phyloP scores from a whole-genome alignment of 176 grass and related monocot genomes.

The Bromus sterilis region DNA sequence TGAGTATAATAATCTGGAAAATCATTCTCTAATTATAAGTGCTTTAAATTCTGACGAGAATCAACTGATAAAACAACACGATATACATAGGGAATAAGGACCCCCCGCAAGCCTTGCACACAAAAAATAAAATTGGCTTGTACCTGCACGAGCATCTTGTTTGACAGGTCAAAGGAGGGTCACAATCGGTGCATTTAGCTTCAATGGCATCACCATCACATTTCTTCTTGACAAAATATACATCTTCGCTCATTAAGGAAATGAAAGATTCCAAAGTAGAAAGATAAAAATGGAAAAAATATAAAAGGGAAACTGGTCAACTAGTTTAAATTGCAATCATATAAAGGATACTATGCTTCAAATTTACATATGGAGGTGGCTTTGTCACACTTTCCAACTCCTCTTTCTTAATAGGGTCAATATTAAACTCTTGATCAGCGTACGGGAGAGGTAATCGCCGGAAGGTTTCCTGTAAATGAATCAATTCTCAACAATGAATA shows the following conservation, averaged over 20 bases:
- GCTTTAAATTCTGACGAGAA: not conserved
- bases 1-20: not conserved
- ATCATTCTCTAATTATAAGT: not conserved
- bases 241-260: conserved; percentile 47
- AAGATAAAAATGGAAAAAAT: not conserved
- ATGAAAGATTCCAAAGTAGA: not conserved
- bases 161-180: conserved; percentile 56
- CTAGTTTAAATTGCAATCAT: not conserved
- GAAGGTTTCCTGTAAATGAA: conserved; percentile 70
- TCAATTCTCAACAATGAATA: not conserved
- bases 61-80: not conserved
- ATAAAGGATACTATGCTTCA: conserved; percentile 81
- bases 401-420: conserved; percentile 29
- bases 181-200: conserved; percentile 63
- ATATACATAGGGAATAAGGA: not conserved
- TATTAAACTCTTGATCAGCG: conserved; percentile 68
- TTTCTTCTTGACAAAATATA: conserved; percentile 85
- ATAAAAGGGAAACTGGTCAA: not conserved
- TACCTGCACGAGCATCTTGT: conserved; percentile 86
- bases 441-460: conserved; percentile 68
- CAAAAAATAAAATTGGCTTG: not conserved
- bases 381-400: conserved; percentile 38
- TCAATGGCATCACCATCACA: conserved; percentile 25
- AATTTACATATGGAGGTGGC: conserved; percentile 63
- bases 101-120: not conserved